Evolutionary conservation across 768 basidiomycete genomes (phyloP), one percentile per base, ranked within the genome.

Genomic region (Dentipellis sp.): DNA sequence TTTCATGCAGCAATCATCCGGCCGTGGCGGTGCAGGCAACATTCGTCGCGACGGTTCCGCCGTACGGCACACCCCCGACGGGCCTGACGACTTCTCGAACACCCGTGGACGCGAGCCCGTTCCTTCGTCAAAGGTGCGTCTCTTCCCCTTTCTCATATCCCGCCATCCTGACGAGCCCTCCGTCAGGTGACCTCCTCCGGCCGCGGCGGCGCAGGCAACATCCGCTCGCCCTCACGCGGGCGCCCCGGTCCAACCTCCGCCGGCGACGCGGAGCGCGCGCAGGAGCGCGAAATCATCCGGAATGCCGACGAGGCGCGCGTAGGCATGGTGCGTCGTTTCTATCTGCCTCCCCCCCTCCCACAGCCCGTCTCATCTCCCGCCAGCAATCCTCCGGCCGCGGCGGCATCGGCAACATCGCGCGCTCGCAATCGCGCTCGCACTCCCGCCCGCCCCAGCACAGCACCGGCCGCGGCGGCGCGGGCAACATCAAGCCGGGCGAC

Each of bases 201-300:
- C 10, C 82, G 91, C 52, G 91, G 92, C 23, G 92, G 92, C 14
- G 79, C 79, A 8, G 92, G 91, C 9, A 94, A 94, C 75, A 83
- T 94, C 52, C 83, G 88, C 56, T 86, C 89, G 1, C 84, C 83
- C 0, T 89, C 88, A 21, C 79, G 83, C 37, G 84, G 82, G 53
- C 29, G 29, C 29, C 29, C 29, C 29, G 29, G 29, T 6, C 29
- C 29, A 29, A 52, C 68, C 56, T 50, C 55, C 35, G 42, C 58
- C 10, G 63, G 59, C 37, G 54, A 58, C 34, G 48, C 59, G 17
- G 63, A 68, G 1, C 59, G 62, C 38, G 63, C 66, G 4, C 63
- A 62, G 16, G 56, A 67, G 12, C 70, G 68, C 49, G 62, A 71
- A 1, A 42, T 64, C 1, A 69, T 70, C 19, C 63, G 58, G 4